Conservation (phyloP, 805 yeast genomes). For the Lipomyces spencermartinsiae region DNA sequence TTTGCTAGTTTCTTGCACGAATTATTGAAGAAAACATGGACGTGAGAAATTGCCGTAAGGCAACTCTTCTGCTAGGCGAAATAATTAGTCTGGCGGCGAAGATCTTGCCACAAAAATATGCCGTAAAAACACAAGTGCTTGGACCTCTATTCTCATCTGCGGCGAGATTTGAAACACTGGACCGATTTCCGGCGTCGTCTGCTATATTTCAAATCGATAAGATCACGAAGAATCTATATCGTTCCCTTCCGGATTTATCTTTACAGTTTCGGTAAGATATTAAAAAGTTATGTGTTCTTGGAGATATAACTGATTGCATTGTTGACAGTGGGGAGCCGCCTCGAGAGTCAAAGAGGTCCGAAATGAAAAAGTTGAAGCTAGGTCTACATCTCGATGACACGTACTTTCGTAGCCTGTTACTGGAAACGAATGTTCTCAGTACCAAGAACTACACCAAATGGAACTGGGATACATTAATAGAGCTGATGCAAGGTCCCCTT, state of each 20-base stretch:
- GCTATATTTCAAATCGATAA: slow-evolving; percentile 58
- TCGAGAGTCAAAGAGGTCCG: slow-evolving; percentile 25
- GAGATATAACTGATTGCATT: not conserved
- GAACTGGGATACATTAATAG: slow-evolving; percentile 81
- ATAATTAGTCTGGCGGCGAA: slow-evolving; percentile 60
- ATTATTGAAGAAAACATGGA: slow-evolving; percentile 45
- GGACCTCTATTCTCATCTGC: slow-evolving; percentile 43
- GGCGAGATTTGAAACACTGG: slow-evolving; percentile 31
- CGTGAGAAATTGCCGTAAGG: slow-evolving; percentile 59
- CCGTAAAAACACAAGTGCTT: slow-evolving; percentile 41
- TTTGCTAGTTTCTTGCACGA: slow-evolving; percentile 15
- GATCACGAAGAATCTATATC: slow-evolving; percentile 43
- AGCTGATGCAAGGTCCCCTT: slow-evolving; percentile 85
- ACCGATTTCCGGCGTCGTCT: slow-evolving; percentile 45
- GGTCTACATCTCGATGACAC: slow-evolving; percentile 63
- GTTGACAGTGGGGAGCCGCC: slow-evolving; percentile 7
- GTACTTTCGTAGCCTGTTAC: slow-evolving; percentile 68
- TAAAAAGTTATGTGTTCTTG: not conserved
- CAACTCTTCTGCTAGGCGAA: slow-evolving; percentile 69
- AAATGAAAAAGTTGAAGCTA: slow-evolving; percentile 43
- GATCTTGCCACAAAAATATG: slow-evolving; percentile 59
- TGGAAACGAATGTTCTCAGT: slow-evolving; percentile 71
- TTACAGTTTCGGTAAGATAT: slow-evolving; percentile 12
- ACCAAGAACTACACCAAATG: slow-evolving; percentile 82
- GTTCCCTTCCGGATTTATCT: slow-evolving; percentile 20